These are phyloP conservation scores for Ambrosiella beaveri DNA, from an alignment of 2,329 filamentous ascomycete genomes.

Conservation along the genomic window DNA sequence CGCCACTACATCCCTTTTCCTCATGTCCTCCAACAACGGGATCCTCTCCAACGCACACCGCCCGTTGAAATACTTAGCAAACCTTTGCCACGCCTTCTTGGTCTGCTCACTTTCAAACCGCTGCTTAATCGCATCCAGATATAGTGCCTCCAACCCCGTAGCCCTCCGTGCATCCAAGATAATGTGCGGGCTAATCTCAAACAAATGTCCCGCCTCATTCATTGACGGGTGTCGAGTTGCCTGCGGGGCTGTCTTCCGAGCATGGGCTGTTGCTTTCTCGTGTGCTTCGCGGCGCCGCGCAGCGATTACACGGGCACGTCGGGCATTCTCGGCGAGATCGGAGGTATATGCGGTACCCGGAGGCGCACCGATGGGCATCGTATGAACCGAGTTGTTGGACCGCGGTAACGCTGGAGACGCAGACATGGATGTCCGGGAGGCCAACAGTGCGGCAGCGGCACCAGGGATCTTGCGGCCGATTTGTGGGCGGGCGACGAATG, in stretches of 20 bases:
- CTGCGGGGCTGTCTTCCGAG: slow-evolving; percentile 31
- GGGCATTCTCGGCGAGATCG: slow-evolving; percentile 39
- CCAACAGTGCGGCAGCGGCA: slow-evolving; percentile 14
- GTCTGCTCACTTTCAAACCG: slow-evolving; percentile 34
- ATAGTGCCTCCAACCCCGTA: slow-evolving; percentile 60
- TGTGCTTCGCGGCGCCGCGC: slow-evolving; percentile 37
- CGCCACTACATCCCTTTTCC: slow-evolving; percentile 63
- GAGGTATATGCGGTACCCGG: not conserved
- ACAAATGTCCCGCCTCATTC: slow-evolving; percentile 41
- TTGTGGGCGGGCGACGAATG: not conserved
- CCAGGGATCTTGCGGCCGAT: slow-evolving; percentile 14
- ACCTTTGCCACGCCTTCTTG: slow-evolving; percentile 50
- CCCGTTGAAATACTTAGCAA: slow-evolving; percentile 81
- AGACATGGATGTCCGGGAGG: slow-evolving; percentile 9
- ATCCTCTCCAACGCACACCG: slow-evolving; percentile 72
- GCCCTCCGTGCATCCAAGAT: slow-evolving; percentile 66
- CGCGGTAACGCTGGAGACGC: slow-evolving; percentile 9
- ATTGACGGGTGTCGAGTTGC: slow-evolving; percentile 37
- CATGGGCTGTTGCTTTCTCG: slow-evolving; percentile 38
- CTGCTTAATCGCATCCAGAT: slow-evolving; percentile 40
- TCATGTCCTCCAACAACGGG: slow-evolving; percentile 67
- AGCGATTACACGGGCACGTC: slow-evolving; percentile 39
- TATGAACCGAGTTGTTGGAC: slow-evolving; percentile 11
- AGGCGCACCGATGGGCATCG: not conserved
- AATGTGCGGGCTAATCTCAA: slow-evolving; percentile 42